Evolutionary conservation across 2,329 filamentous ascomycete species (phyloP).

Genomic region (Ophiognomonia clavigignenti-juglandacearum): DNA sequence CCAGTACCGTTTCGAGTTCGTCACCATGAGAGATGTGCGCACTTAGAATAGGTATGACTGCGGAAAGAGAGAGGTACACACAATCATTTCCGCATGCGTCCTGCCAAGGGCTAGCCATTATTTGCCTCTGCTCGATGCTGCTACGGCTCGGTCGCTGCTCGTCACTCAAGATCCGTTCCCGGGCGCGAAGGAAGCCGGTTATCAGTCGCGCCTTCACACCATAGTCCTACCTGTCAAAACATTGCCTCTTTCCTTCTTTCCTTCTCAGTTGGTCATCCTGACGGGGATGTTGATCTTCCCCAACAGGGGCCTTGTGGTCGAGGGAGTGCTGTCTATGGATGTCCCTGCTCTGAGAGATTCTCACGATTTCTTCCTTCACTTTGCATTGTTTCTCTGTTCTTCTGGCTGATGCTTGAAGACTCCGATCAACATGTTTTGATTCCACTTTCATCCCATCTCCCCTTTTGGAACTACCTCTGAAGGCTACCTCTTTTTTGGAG

Average conservation of each 20-base stretch:
- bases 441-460: neutral
- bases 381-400: conserved; percentile 7
- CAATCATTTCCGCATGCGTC: no score
- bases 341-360: neutral
- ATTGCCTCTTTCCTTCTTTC: neutral
- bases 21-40: no score
- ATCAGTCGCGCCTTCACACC: conserved; percentile 6
- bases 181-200: neutral
- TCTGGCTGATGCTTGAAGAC: conserved; percentile 2
- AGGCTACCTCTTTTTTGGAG: conserved; percentile 8
- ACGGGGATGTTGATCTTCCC: conserved; percentile 13
- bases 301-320: neutral
- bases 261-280: neutral
- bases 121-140: no score
- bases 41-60: no score
- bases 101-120: no score
- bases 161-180: neutral
- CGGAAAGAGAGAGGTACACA: conserved; percentile 5
- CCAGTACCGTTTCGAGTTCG: conserved; percentile 6
- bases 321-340: neutral
- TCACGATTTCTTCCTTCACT: conserved; percentile 2
- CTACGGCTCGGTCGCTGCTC: no score
- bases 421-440: conserved; percentile 12
- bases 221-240: no score
- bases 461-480: conserved; percentile 12